Evolutionary conservation across 805 yeast genomes (phyloP), one percentile per base, ranked within the genome.

Genomic region (Ogataea nonfermentans): DNA sequence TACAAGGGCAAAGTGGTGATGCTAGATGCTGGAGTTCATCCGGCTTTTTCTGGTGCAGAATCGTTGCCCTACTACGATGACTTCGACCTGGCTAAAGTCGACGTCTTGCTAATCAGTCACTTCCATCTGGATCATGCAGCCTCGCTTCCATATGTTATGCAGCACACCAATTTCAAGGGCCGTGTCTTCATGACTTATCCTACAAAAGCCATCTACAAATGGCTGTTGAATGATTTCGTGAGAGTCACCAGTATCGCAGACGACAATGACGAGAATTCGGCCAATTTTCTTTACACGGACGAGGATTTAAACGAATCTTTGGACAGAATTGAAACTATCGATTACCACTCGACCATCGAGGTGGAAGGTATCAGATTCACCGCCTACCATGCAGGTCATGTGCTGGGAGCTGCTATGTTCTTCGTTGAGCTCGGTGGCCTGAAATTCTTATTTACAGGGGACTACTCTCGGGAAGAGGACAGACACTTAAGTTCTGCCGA

Each of bases 381-480:
- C 1, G 99, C 99, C 1, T 93, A 84, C 62, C 99, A 91, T 66
- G 99, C 99, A 6, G 99, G 99, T n/a, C 99, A 93, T 71, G 99
- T 93, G 9, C 69, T 93, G 30, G 99, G 99, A 40, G 98, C 99
- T 9, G 96, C 98, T 9, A 93, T 93, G 98, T 93, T 82, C 62
- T 81, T 93, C 49, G 78, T 93, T 34, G 99, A 93, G 62, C 84
- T 93, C 53, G 96, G 96, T 13, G 97, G 97, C 0, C 67, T 91
- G 43, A 85, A 87, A 50, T 73, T 88, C 0, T 62, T 93, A 36
- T 93, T 91, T 59, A 93, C 99, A 0, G 99, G 99, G 41, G 99
- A 93, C 62, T 93, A 87, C 57, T 91, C 98, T 3, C 73, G 99
- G 55, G 98, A 91, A 61, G 89, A 86, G 55, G 95, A 90, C 59